Conservation (phyloP, 2,329 filamentous ascomycete species). For the Botrytis cinerea region DNA sequence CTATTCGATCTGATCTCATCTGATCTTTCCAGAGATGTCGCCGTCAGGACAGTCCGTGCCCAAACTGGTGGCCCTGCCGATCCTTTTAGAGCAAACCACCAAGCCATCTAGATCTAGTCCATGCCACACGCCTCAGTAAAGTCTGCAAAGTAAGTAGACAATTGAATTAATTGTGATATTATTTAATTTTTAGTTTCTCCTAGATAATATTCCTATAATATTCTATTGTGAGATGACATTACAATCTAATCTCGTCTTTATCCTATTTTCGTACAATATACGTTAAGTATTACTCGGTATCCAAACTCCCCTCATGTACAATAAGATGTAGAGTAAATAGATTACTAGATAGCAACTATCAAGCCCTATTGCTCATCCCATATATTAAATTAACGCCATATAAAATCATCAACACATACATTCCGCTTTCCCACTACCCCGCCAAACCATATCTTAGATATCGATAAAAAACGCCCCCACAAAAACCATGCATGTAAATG, state of each 20-base stretch:
- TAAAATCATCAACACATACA: neutral
- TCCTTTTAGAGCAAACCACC: too few species aligned
- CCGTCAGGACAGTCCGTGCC: too few species aligned
- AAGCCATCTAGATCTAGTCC: too few species aligned
- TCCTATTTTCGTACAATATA: neutral
- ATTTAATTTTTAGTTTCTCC: neutral
- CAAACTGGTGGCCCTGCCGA: too few species aligned
- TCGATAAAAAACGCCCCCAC: constrained; percentile 30
- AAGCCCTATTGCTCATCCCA: neutral
- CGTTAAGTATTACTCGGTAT: neutral
- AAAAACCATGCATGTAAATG: constrained; percentile 54
- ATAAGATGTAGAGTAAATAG: neutral
- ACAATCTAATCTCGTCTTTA: neutral
- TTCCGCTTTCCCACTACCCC: neutral
- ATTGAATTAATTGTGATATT: neutral
- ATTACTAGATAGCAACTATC: neutral
- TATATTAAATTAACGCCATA: neutral
- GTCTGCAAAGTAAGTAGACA: too few species aligned
- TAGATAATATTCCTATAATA: neutral
- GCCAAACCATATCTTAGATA: neutral
- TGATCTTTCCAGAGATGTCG: neutral
- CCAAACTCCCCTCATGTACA: neutral
- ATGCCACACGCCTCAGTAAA: too few species aligned
- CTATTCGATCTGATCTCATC: neutral
- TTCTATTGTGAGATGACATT: neutral